A percentile compares a stretch with the other conserved stretches of the same genome.
phyloP scores from a whole-genome alignment of 1,284 basidiomycete species.

The Cystobasidium pallidum region DNA sequence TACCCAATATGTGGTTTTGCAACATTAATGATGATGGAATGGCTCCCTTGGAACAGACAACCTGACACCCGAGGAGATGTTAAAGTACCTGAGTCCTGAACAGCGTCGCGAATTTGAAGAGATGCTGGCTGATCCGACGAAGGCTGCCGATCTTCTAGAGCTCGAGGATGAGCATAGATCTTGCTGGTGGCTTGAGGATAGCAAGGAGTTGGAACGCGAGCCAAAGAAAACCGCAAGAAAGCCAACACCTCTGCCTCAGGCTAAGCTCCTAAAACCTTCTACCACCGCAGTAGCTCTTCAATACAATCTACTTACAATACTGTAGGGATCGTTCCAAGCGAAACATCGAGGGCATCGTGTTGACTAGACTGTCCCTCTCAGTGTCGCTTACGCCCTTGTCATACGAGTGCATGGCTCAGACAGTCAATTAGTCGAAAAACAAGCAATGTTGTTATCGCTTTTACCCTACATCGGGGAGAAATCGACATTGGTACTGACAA shows the following conservation, averaged over 20 bases:
- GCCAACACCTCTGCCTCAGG: conserved; percentile 12
- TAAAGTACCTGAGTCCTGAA: conserved; percentile 32
- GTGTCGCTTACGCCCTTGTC: conserved; percentile 7
- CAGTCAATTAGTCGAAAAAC: background rate
- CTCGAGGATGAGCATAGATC: background rate
- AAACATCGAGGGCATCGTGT: too few species aligned
- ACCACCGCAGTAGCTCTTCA: background rate
- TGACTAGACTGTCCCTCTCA: background rate
- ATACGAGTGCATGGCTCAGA: conserved; percentile 9
- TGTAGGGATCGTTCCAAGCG: conserved; percentile 14
- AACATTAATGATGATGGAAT: background rate
- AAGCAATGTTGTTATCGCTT: background rate
- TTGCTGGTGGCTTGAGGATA: conserved; percentile 19
- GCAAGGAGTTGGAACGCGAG: background rate
- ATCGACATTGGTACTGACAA: conserved; percentile 14
- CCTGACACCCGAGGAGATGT: conserved; percentile 26
- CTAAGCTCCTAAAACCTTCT: conserved; percentile 16
- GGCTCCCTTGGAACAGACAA: background rate
- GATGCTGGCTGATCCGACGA: conserved; percentile 23
- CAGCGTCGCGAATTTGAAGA: conserved; percentile 37
- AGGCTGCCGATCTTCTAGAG: conserved; percentile 22
- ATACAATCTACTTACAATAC: conserved; percentile 29
- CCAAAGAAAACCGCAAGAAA: background rate
- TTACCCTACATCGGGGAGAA: conserved; percentile 22
- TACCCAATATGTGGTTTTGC: background rate